These are phyloP conservation scores for Phytophthora cactorum DNA, from an alignment of 352 stramenopile genomes.

Conservation along the genomic window DNA sequence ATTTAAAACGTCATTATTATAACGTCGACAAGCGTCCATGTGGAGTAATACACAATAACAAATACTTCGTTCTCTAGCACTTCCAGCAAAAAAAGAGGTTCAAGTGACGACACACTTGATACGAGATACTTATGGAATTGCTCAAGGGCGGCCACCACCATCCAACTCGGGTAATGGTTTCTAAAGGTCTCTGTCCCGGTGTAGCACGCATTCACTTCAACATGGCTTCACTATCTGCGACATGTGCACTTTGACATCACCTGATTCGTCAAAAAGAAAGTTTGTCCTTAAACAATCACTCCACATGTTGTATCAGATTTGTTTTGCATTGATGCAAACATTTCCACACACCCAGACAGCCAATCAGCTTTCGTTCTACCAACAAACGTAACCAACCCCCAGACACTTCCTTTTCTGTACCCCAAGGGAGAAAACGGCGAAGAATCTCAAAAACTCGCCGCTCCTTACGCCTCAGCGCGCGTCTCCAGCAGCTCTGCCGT, in stretches of 20 bases:
- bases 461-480: not conserved
- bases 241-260: not conserved
- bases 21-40: too few relatives aligned
- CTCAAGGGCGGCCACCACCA: not conserved
- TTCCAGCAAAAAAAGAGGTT: not conserved
- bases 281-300: not conserved
- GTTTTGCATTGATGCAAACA: not conserved
- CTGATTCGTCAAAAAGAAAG: conserved; percentile 12
- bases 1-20: too few relatives aligned
- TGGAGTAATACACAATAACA: too few relatives aligned
- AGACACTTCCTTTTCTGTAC: conserved; percentile 8
- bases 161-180: not conserved
- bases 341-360: not conserved
- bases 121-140: not conserved
- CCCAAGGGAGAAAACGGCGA: conserved; percentile 28
- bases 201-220: not conserved
- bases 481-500: not conserved
- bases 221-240: not conserved
- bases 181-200: not conserved
- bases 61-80: too few relatives aligned
- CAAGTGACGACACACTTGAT: not conserved
- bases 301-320: not conserved
- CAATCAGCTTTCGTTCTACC: conserved; percentile 23
- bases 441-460: conserved; percentile 16
- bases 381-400: conserved; percentile 22